phyloP scores from a whole-genome alignment of 768 basidiomycete genomes.

The Amanita exitialis region DNA sequence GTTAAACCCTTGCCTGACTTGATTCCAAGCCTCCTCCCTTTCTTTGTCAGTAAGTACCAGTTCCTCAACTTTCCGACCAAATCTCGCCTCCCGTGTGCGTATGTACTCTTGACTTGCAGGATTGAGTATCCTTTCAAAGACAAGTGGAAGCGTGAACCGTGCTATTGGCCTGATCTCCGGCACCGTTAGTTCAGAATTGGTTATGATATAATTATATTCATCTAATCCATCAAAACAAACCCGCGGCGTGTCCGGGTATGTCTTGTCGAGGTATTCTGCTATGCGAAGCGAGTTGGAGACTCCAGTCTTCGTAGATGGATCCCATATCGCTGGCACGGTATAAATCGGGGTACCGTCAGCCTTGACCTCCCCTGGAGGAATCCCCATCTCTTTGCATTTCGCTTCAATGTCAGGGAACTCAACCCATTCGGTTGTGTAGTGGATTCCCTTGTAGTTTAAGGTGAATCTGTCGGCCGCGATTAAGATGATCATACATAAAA shows the following conservation, averaged over 20 bases:
- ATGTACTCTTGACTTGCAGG: constrained; percentile 6
- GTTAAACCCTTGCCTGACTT: constrained; percentile 5
- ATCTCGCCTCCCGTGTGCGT: constrained; percentile 4
- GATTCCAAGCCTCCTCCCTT: constrained; percentile 2
- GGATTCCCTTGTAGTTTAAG: constrained; percentile 23
- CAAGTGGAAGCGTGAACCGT: constrained; percentile 6
- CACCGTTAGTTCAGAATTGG: not conserved
- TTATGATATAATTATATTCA: not conserved
- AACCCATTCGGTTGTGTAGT: constrained; percentile 37
- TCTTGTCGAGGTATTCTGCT: constrained; percentile 36
- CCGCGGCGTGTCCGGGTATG: constrained; percentile 29
- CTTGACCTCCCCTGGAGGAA: constrained; percentile 18
- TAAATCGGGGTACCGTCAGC: constrained; percentile 22
- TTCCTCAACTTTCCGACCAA: constrained; percentile 5
- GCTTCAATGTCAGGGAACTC: constrained; percentile 38
- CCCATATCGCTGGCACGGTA: constrained; percentile 37
- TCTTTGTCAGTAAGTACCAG: not conserved
- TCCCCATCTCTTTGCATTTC: constrained; percentile 20
- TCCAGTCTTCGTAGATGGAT: constrained; percentile 26
- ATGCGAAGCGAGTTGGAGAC: constrained; percentile 33
- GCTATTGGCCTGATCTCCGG: not conserved
- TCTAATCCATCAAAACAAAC: constrained; percentile 18
- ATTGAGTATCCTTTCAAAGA: constrained; percentile 2
- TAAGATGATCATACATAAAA: not conserved
- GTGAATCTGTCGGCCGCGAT: constrained; percentile 13